phyloP scores from a whole-genome alignment of 225 moss, liverwort and hornwort species.

The Thuidium tamariscinum region DNA sequence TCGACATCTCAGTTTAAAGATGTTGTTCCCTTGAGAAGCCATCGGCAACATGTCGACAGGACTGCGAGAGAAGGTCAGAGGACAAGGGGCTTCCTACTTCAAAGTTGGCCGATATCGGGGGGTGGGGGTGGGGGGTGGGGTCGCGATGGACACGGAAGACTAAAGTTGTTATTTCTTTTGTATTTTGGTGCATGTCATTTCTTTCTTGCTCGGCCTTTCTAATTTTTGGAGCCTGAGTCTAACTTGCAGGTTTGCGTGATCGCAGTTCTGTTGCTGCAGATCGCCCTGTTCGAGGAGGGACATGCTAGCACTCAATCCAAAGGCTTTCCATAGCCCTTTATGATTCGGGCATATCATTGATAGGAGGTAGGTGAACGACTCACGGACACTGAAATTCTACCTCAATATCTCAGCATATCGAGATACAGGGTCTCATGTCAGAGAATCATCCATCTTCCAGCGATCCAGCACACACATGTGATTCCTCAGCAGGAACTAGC shows the following conservation, averaged over 20 bases:
- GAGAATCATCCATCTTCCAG: slow-evolving; percentile 56
- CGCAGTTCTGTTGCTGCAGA: neutral
- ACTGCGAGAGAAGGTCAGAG: neutral
- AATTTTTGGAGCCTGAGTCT: neutral
- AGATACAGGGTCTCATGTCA: slow-evolving; percentile 46
- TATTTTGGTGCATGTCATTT: neutral
- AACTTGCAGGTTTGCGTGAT: neutral
- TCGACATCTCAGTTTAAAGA: neutral
- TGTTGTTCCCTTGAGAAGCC: neutral
- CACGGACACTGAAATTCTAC: slow-evolving; percentile 23
- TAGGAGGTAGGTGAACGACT: slow-evolving; percentile 9
- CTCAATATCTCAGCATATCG: slow-evolving; percentile 42
- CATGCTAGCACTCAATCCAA: neutral
- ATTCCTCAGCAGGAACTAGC: slow-evolving; percentile 43
- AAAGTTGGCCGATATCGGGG: neutral
- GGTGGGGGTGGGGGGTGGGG: too few relatives aligned
- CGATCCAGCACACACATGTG: slow-evolving; percentile 7
- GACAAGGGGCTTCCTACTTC: neutral
- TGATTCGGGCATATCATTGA: slow-evolving; percentile 8
- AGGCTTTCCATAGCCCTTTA: neutral
- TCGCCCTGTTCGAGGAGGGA: neutral
- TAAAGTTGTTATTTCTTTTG: neutral
- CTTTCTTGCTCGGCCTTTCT: neutral
- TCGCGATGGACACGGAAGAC: neutral
- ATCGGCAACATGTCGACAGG: neutral